A percentile compares a stretch with the other conserved stretches of the same genome.
These are phyloP conservation scores for Aegilops longissima DNA, from an alignment of 176 grass and related monocot genomes.

Conservation along the genomic window DNA sequence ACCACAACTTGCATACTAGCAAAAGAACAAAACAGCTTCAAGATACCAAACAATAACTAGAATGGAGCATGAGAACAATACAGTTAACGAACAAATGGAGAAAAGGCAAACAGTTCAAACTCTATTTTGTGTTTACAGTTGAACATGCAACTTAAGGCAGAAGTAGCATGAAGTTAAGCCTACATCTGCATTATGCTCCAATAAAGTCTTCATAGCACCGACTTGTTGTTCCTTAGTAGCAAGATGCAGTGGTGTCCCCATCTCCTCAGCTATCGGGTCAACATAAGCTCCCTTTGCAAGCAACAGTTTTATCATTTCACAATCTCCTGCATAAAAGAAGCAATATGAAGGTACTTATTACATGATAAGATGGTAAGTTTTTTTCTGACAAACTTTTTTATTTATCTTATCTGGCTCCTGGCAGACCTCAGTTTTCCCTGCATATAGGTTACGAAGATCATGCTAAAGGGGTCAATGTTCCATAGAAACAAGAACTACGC, in stretches of 20 bases:
- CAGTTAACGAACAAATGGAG: not conserved
- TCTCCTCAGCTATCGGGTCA: constrained; percentile 8
- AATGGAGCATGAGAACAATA: constrained; percentile 2
- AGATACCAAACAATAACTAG: not conserved
- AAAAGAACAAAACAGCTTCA: not conserved
- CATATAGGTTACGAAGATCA: not conserved
- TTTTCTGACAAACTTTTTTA: not conserved
- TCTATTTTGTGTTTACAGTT: not conserved
- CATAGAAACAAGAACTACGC: not conserved
- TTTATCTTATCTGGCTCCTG: constrained; percentile 1
- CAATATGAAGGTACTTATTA: not conserved
- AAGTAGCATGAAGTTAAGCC: not conserved
- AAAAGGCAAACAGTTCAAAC: not conserved
- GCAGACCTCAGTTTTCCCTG: not conserved
- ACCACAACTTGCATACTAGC: not conserved
- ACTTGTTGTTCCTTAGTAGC: not conserved
- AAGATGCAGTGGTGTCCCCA: constrained; percentile 25
- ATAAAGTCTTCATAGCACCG: constrained; percentile 17
- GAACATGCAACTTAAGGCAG: not conserved
- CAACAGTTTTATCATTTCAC: constrained; percentile 18
- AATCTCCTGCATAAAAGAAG: constrained; percentile 1
- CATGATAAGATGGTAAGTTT: not conserved
- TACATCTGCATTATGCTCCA: constrained; percentile 37
- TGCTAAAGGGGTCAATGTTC: not conserved
- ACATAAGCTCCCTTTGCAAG: constrained; percentile 22